These are phyloP conservation scores for Pseudonectria foliicola DNA, from an alignment of 2,329 filamentous ascomycete genomes.

Conservation along the genomic window DNA sequence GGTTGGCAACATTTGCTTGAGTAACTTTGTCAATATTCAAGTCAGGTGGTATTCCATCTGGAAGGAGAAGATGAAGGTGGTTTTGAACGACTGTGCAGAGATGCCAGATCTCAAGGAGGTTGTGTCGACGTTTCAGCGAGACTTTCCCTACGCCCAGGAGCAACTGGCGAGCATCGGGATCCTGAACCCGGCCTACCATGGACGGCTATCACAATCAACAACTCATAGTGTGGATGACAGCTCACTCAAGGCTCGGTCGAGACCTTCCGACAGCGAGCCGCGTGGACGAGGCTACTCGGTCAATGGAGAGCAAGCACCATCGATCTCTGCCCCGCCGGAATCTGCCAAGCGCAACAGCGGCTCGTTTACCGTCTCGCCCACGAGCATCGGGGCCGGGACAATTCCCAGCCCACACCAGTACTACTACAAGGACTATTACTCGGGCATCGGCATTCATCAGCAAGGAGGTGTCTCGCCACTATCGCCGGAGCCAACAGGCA, in stretches of 20 bases:
- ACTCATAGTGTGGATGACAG: constrained; percentile 48
- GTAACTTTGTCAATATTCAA: constrained; percentile 79
- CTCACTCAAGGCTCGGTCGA: constrained; percentile 40
- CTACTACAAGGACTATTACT: constrained; percentile 44
- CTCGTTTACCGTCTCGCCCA: constrained; percentile 56
- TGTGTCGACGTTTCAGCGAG: constrained; percentile 67
- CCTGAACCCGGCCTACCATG: constrained; percentile 65
- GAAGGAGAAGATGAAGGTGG: constrained; percentile 71
- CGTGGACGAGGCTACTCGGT: constrained; percentile 54
- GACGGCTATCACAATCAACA: constrained; percentile 50
- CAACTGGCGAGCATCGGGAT: constrained; percentile 66
- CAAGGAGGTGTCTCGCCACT: constrained; percentile 51
- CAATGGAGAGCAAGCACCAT: constrained; percentile 56
- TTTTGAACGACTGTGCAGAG: constrained; percentile 58
- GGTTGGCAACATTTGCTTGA: constrained; percentile 74
- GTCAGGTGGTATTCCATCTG: constrained; percentile 75
- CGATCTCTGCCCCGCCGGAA: constrained; percentile 58
- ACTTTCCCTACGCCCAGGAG: constrained; percentile 70
- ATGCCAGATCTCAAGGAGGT: constrained; percentile 67
- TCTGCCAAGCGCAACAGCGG: constrained; percentile 60
- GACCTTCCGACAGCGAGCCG: constrained; percentile 42
- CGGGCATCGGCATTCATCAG: constrained; percentile 24
- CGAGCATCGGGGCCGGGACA: constrained; percentile 25
- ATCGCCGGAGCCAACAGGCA: constrained; percentile 45
- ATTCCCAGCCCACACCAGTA: constrained; percentile 46